Evolutionary conservation across 108 stramenopile species (phyloP).

Genomic region (Skeletonema grethae): DNA sequence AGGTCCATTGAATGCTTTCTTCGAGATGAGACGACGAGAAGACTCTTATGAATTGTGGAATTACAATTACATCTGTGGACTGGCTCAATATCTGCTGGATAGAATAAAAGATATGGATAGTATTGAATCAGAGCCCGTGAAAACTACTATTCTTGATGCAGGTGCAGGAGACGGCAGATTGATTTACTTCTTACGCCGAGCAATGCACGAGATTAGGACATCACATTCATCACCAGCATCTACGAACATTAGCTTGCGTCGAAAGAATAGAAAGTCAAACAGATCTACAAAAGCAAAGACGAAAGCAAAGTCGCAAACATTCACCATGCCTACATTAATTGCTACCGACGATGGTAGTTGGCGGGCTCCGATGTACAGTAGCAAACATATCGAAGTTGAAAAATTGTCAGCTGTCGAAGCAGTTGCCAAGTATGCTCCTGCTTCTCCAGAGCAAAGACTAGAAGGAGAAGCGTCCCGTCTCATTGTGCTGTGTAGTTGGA

Average conservation of each 20-base stretch:
- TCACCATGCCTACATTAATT: constrained; percentile 44
- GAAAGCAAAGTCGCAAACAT: not conserved
- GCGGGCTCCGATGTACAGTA: constrained; percentile 51
- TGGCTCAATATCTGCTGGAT: constrained; percentile 70
- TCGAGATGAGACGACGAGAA: constrained; percentile 62
- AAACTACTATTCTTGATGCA: constrained; percentile 72
- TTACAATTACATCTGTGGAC: constrained; percentile 64
- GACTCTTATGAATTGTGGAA: constrained; percentile 83
- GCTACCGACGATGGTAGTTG: constrained; percentile 85
- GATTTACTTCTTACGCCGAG: constrained; percentile 60
- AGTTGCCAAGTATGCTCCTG: constrained; percentile 58
- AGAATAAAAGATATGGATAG: constrained; percentile 38
- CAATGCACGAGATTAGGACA: constrained; percentile 27
- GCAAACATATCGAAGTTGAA: constrained; percentile 52
- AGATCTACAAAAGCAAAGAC: constrained; percentile 15
- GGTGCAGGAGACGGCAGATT: constrained; percentile 87
- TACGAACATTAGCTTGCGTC: not conserved
- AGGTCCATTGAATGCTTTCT: constrained; percentile 78
- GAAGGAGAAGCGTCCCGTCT: constrained; percentile 31
- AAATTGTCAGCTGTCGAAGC: constrained; percentile 55
- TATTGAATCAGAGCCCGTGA: not conserved
- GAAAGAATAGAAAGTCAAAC: constrained; percentile 8
- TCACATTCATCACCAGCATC: not conserved
- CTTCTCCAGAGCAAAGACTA: not conserved
- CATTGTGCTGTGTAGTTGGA: constrained; percentile 85